These are phyloP conservation scores for Biscogniauxia marginata DNA, from an alignment of 2,329 filamentous ascomycete genomes.

Conservation along the genomic window DNA sequence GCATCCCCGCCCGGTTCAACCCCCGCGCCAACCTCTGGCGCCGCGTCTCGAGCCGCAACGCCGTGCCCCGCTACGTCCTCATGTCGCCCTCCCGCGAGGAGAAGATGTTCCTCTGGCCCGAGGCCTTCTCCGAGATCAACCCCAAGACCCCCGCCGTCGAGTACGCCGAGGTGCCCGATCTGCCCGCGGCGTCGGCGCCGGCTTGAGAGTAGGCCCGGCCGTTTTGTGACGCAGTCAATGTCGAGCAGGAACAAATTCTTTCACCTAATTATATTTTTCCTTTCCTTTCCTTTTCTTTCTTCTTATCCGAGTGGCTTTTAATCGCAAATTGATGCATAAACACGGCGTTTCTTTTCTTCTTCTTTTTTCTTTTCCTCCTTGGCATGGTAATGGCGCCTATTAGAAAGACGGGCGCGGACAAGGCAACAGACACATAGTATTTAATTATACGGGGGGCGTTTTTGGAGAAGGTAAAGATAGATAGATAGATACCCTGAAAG, in stretches of 20 bases:
- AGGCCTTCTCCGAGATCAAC: constrained; percentile 50
- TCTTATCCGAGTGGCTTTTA: too few relatives aligned
- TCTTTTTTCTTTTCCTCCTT: too few relatives aligned
- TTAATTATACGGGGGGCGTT: too few relatives aligned
- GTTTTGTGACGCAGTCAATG: too few relatives aligned
- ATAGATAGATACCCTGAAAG: too few relatives aligned
- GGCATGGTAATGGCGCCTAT: too few relatives aligned
- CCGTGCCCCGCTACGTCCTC: constrained; percentile 39
- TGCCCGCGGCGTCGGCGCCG: not conserved
- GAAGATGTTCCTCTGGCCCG: constrained; percentile 63
- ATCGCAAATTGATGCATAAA: too few relatives aligned
- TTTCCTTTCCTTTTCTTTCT: not conserved
- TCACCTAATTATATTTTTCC: not conserved
- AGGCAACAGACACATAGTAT: too few relatives aligned
- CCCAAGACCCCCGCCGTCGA: constrained; percentile 34
- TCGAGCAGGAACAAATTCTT: too few relatives aligned
- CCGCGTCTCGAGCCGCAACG: constrained; percentile 56
- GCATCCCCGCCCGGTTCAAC: constrained; percentile 62
- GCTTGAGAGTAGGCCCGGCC: constrained; percentile 6
- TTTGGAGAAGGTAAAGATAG: too few relatives aligned
- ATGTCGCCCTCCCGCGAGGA: constrained; percentile 52
- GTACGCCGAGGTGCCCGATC: constrained; percentile 8
- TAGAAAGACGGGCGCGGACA: too few relatives aligned
- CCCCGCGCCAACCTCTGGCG: constrained; percentile 69
- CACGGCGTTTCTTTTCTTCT: too few relatives aligned